phyloP scores from a whole-genome alignment of 2,329 filamentous ascomycete species.

The Colletotrichum noveboracense region DNA sequence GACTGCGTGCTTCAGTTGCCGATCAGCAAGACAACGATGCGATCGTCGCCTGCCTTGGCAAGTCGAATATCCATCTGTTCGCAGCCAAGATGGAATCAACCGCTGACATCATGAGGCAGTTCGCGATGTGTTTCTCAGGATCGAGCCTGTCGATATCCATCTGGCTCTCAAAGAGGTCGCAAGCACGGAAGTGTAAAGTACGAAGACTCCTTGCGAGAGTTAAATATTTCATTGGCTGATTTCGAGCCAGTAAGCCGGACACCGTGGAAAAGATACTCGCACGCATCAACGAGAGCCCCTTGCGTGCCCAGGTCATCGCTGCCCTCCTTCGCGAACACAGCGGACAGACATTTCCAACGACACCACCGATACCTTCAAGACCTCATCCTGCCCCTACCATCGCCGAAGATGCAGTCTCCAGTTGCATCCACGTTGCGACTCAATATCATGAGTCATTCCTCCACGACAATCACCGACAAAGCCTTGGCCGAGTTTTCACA shows the following conservation, averaged over 20 bases:
- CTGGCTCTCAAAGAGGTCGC: not conserved
- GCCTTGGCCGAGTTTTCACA: not conserved
- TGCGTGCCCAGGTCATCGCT: constrained; percentile 20
- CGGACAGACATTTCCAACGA: not conserved
- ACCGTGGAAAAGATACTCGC: constrained; percentile 31
- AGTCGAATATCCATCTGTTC: not conserved
- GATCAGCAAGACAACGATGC: not conserved
- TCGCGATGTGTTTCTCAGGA: not conserved
- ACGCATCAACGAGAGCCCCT: constrained; percentile 27
- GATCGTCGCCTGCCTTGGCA: not conserved
- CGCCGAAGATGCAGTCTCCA: not conserved
- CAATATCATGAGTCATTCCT: not conserved
- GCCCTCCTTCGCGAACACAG: not conserved
- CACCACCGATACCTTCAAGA: not conserved
- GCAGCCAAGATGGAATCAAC: not conserved
- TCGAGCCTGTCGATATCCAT: not conserved
- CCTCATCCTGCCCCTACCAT: not conserved
- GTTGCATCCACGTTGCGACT: not conserved
- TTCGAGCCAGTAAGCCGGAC: constrained; percentile 18
- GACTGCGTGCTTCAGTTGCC: not conserved
- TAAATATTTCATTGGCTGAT: not conserved
- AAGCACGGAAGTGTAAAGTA: constrained; percentile 25
- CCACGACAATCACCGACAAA: not conserved
- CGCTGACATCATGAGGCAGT: not conserved
- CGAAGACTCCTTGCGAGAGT: not conserved